These are phyloP conservation scores for Clathrus columnatus DNA, from an alignment of 768 basidiomycete genomes.

Conservation along the genomic window DNA sequence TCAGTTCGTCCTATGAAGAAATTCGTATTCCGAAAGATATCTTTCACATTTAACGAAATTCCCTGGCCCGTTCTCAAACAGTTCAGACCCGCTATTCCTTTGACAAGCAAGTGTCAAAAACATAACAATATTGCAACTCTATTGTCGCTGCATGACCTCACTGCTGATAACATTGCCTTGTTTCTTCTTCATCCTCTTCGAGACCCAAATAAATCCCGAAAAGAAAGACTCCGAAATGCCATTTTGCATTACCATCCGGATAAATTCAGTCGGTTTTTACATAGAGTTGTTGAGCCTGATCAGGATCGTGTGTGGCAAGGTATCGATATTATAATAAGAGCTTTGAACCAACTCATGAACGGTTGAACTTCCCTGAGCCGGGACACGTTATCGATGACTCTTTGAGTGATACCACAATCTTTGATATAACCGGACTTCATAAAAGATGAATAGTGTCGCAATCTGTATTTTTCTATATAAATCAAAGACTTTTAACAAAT, in stretches of 20 bases:
- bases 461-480: no score
- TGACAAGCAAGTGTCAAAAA: no score
- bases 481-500: slow-evolving; percentile 28
- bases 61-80: slow-evolving; percentile 48
- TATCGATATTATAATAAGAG: neutral
- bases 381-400: no score
- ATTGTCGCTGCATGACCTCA: slow-evolving; percentile 24
- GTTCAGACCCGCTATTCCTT: neutral
- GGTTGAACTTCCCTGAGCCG: neutral
- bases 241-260: neutral
- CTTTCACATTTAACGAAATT: slow-evolving; percentile 40
- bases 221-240: neutral
- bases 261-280: neutral
- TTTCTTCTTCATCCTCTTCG: slow-evolving; percentile 42
- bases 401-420: no score
- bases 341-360: neutral
- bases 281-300: neutral
- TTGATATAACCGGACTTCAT: no score
- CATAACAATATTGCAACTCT: slow-evolving; percentile 9
- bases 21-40: slow-evolving; percentile 24
- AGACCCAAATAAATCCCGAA: slow-evolving; percentile 11
- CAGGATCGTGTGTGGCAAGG: neutral
- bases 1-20: slow-evolving; percentile 11
- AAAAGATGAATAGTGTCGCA: no score
- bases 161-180: slow-evolving; percentile 30